Conservation (phyloP, 2,329 filamentous ascomycete genomes). For the Hawksworthiomyces lignivorus region DNA sequence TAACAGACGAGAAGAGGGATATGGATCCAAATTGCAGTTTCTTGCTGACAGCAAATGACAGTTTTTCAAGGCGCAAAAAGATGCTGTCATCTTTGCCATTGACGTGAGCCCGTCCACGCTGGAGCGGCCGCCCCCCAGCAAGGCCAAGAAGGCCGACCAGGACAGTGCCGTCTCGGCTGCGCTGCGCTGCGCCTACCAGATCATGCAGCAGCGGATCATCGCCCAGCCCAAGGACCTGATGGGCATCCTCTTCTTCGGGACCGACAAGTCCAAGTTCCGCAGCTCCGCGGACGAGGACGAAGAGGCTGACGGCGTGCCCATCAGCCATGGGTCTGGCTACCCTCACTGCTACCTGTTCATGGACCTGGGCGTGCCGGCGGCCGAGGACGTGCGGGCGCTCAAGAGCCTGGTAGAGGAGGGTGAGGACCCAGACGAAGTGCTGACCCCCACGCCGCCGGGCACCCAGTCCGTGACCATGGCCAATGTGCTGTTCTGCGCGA, state of each 20-base stretch:
- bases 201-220: constrained; percentile 98
- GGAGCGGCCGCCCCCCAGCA: constrained; percentile 51
- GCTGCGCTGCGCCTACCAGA: constrained; percentile 83
- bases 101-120: constrained; percentile 89
- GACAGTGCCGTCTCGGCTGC: constrained; percentile 77
- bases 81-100: constrained; percentile 97
- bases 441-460: constrained; percentile 56
- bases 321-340: constrained; percentile 51
- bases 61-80: constrained; percentile 88
- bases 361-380: constrained; percentile 80
- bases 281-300: background rate
- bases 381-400: constrained; percentile 75
- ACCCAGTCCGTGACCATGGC: constrained; percentile 67
- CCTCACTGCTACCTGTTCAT: constrained; percentile 88
- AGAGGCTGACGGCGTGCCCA: background rate
- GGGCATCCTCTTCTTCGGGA: constrained; percentile 87
- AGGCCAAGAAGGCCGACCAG: constrained; percentile 71
- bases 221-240: constrained; percentile 96
- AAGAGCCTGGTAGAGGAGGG: constrained; percentile 71
- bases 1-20: constrained; percentile 57
- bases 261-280: constrained; percentile 72
- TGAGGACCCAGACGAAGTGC: constrained; percentile 59
- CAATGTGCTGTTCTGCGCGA: constrained; percentile 87
- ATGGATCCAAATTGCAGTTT: no score
- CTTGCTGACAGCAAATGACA: no score